A percentile compares a stretch with the other conserved stretches of the same genome.
Evolutionary conservation across 202 grass and related monocot species (phyloP).

Genomic region (Setaria viridis): DNA sequence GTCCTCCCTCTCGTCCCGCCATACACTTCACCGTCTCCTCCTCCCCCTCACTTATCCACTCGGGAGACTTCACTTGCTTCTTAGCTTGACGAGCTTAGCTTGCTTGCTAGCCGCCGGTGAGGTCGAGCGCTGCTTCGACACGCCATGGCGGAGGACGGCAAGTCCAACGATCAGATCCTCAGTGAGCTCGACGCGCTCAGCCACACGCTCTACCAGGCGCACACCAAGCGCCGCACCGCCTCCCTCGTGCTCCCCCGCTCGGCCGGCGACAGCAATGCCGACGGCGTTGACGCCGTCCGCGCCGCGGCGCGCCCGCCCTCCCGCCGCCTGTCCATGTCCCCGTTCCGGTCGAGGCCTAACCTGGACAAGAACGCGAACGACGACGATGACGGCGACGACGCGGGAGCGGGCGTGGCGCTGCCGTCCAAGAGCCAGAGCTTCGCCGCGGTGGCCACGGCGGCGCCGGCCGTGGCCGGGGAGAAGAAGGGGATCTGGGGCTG

Average conservation of each 20-base stretch:
- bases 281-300: neutral
- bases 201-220: conserved; percentile 85
- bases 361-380: conserved; percentile 32
- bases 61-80: conserved; percentile 8
- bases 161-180: conserved; percentile 66
- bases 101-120: neutral
- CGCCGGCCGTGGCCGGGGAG: conserved; percentile 22
- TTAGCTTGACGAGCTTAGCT: neutral
- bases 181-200: conserved; percentile 88
- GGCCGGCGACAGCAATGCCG: neutral
- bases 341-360: conserved; percentile 75
- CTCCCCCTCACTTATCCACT: conserved; percentile 43
- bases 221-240: conserved; percentile 64
- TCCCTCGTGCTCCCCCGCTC: conserved; percentile 73
- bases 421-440: conserved; percentile 61
- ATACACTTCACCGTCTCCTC: conserved; percentile 55
- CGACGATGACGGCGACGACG: conserved; percentile 35
- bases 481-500: conserved; percentile 88
- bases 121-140: conserved; percentile 9
- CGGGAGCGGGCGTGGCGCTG: neutral
- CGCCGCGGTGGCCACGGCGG: neutral
- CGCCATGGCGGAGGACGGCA: conserved; percentile 55
- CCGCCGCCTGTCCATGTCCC: conserved; percentile 88
- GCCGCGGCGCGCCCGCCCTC: conserved; percentile 34
- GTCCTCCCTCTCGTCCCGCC: conserved; percentile 47